phyloP scores from a whole-genome alignment of 345 rosid species.

The Populus deltoides region DNA sequence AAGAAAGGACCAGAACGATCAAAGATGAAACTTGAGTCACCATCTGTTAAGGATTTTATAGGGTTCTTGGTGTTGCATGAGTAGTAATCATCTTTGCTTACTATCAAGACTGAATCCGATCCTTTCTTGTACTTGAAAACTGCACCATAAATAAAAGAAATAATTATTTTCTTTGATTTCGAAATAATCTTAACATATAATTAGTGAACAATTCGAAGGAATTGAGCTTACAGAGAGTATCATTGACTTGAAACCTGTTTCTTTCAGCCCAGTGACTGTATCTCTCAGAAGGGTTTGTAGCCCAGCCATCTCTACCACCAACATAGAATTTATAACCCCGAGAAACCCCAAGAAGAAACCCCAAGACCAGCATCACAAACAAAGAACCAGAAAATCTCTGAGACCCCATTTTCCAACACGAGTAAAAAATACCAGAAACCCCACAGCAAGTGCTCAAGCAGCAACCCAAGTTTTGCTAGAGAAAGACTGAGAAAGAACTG shows the following conservation, averaged over 20 bases:
- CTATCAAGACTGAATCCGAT: constrained; percentile 63
- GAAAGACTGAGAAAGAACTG: background rate
- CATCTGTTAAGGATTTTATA: constrained; percentile 45
- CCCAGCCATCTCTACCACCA: constrained; percentile 89
- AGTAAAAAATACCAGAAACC: background rate
- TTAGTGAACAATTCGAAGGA: background rate
- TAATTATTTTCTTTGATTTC: too few species aligned
- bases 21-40: constrained; percentile 51
- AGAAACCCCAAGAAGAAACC: constrained; percentile 16
- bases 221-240: constrained; percentile 56
- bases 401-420: constrained; percentile 30
- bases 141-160: constrained; percentile 14
- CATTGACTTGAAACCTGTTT: constrained; percentile 76
- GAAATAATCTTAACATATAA: too few species aligned
- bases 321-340: constrained; percentile 49
- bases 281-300: constrained; percentile 53
- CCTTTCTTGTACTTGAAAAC: constrained; percentile 76
- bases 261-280: constrained; percentile 83
- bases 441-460: constrained; percentile 7
- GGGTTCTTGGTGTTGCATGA: constrained; percentile 63
- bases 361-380: constrained; percentile 12
- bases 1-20: constrained; percentile 75
- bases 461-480: constrained; percentile 13
- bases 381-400: constrained; percentile 10
- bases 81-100: constrained; percentile 47